Conservation (phyloP, 2,329 filamentous ascomycete species). For the Cyanodermella asteris region DNA sequence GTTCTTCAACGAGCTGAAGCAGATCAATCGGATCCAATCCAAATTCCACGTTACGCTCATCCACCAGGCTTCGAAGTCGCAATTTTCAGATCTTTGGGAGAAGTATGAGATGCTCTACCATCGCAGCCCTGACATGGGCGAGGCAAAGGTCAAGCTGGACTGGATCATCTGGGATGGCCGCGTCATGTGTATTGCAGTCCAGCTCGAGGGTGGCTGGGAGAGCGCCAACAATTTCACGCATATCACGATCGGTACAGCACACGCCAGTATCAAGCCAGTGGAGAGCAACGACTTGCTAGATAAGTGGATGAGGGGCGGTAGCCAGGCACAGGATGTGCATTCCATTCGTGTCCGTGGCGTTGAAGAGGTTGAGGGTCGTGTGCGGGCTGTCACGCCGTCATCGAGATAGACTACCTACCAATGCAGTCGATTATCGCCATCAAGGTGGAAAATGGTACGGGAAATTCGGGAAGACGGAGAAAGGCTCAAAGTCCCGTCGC, state of each 20-base stretch:
- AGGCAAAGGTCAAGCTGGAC: constrained; percentile 32
- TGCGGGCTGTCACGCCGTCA: too few species aligned
- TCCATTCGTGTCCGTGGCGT: too few species aligned
- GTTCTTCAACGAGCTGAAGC: constrained; percentile 57
- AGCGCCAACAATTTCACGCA: constrained; percentile 65
- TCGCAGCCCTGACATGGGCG: too few species aligned
- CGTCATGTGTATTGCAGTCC: constrained; percentile 73
- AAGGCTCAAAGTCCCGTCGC: too few species aligned
- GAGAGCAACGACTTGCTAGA: constrained; percentile 76
- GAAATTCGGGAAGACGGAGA: too few species aligned
- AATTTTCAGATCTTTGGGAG: constrained; percentile 55
- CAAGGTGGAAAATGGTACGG: too few species aligned
- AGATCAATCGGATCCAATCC: constrained; percentile 53
- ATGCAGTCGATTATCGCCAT: too few species aligned
- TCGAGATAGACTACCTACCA: too few species aligned
- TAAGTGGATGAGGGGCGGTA: constrained; percentile 46
- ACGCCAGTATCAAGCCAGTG: constrained; percentile 58
- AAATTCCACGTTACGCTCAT: constrained; percentile 88
- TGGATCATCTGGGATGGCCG: constrained; percentile 62
- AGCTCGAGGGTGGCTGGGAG: constrained; percentile 35
- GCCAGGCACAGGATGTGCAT: too few species aligned
- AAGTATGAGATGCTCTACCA: too few species aligned
- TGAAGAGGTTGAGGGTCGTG: too few species aligned
- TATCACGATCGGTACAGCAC: constrained; percentile 70
- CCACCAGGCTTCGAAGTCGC: constrained; percentile 44